phyloP scores from a whole-genome alignment of 129 eudicot species.

The Flaveria ramosissima region DNA sequence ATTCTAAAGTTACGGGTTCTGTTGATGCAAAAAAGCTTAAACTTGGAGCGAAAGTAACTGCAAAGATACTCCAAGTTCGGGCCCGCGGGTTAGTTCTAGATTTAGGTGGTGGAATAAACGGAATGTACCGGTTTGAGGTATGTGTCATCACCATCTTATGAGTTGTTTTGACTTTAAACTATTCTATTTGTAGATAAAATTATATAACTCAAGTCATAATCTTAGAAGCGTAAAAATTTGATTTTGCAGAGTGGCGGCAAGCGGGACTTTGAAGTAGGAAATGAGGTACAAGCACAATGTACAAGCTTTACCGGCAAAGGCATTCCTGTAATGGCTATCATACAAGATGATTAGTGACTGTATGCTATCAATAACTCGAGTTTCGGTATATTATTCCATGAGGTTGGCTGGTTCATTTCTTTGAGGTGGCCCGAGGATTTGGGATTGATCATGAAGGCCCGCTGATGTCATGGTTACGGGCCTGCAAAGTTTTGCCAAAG shows the following conservation, averaged over 20 bases:
- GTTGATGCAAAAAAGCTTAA: conserved; percentile 61
- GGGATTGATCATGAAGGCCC: conserved; percentile 3
- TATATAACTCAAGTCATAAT: not conserved
- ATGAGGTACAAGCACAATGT: conserved; percentile 55
- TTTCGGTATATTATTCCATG: not conserved
- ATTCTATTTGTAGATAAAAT: not conserved
- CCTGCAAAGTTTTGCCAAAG: conserved; percentile 16
- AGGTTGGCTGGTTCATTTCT: not conserved
- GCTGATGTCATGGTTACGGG: conserved; percentile 4
- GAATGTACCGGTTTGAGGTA: conserved; percentile 86
- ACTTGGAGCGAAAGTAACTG: conserved; percentile 63
- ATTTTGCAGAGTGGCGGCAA: conserved; percentile 48
- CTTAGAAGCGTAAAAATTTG: not conserved
- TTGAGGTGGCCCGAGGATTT: not conserved
- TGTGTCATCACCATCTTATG: conserved; percentile 8
- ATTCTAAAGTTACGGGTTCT: conserved; percentile 28
- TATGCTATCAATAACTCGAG: not conserved
- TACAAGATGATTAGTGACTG: conserved; percentile 35
- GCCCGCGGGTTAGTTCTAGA: conserved; percentile 86
- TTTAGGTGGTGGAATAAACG: conserved; percentile 77
- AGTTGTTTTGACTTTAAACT: not conserved
- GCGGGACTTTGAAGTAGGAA: conserved; percentile 55
- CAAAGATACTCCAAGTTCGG: conserved; percentile 82
- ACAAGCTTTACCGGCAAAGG: conserved; percentile 73
- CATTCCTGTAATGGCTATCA: conserved; percentile 66